Evolutionary conservation across 2,329 filamentous ascomycete species (phyloP).

Genomic region (Aspergillus persii): DNA sequence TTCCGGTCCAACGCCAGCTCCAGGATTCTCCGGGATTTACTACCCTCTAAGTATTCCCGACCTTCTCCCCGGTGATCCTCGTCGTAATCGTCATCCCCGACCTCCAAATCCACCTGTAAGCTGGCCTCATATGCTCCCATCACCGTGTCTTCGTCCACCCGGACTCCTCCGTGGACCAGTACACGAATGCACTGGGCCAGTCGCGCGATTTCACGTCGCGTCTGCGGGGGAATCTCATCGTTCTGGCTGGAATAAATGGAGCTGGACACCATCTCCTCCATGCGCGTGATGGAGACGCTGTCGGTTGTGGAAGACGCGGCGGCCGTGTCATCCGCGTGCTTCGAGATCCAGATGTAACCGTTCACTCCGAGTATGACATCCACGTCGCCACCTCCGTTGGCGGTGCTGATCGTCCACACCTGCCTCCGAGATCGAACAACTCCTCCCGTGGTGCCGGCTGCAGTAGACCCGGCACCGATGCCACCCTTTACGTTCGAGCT

Average conservation of each 20-base stretch:
- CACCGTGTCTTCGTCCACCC: slow-evolving; percentile 88
- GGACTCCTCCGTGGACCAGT: slow-evolving; percentile 75
- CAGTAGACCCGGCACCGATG: slow-evolving; percentile 50
- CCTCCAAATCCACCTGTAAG: slow-evolving; percentile 61
- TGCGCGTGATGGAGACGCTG: slow-evolving; percentile 68
- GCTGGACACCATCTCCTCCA: slow-evolving; percentile 82
- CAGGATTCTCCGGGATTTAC: slow-evolving; percentile 39
- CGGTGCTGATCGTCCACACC: slow-evolving; percentile 70
- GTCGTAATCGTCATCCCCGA: slow-evolving; percentile 39
- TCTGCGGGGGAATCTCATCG: slow-evolving; percentile 72
- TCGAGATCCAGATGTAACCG: slow-evolving; percentile 93
- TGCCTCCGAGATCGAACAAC: slow-evolving; percentile 82
- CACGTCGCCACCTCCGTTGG: slow-evolving; percentile 56
- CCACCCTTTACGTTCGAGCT: slow-evolving; percentile 33
- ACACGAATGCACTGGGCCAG: slow-evolving; percentile 78
- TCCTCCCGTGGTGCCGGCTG: slow-evolving; percentile 60
- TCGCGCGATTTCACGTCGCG: slow-evolving; percentile 83
- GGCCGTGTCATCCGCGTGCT: slow-evolving; percentile 63
- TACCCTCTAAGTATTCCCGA: slow-evolving; percentile 43
- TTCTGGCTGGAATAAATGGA: slow-evolving; percentile 96
- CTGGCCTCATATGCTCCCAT: slow-evolving; percentile 78
- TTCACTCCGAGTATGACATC: slow-evolving; percentile 93
- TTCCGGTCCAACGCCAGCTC: slow-evolving; percentile 25
- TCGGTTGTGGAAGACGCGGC: slow-evolving; percentile 45
- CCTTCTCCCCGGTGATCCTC: slow-evolving; percentile 33